Base-by-base conservation (phyloP, 768 basidiomycete species). In the Rhodosporidiobolus odoratus region DNA sequence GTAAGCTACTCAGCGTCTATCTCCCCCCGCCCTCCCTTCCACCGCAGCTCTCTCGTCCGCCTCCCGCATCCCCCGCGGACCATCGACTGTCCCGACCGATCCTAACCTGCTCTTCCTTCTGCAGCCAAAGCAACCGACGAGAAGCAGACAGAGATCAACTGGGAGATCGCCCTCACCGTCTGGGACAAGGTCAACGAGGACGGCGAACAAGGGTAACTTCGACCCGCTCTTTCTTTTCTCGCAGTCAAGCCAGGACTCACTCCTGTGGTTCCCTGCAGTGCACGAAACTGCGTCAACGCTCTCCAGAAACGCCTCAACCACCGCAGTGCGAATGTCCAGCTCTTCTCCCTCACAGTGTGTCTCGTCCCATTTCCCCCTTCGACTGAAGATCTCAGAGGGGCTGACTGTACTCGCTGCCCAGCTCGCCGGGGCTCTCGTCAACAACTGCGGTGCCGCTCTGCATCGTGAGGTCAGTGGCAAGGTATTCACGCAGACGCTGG, bases 121-220 rank as follows among this genome's bases (percentile, higher is more conserved):
- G 32, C 80, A 96, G 94, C 81, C 76, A 95, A 96, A 81, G 90
- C 95, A 41, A 99, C 96, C n/a, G 92, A 94, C 79, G 96, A 98
- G 85, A 93, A 92, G 79, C 83, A 94, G 68, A 94, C 94, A 1
- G 84, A 84, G 65, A 95, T 96, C 82, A 91, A 96, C 80, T 99
- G 96, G 96, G 93, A 93, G 78, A 83, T 92, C 68, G 91, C 94
- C 72, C 78, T 97, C 58, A 92, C 90, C 76, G 80, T 98, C n/a
- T 96, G 93, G 76, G 96, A 99, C 82, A 96, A 96, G 81, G 93
- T 99, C 10, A 83, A 84, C 38, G 92, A 93, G 19, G 95, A 99
- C 73, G 89, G 91, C 3, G 86, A 88, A 77, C 80, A 84, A 57
- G 94, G 94, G 94, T 93, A n/a, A n/a, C n/a, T n/a, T 65, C 71